These are phyloP conservation scores for Sphagnum contortum DNA, from an alignment of 225 moss, liverwort and hornwort genomes.

Conservation along the genomic window DNA sequence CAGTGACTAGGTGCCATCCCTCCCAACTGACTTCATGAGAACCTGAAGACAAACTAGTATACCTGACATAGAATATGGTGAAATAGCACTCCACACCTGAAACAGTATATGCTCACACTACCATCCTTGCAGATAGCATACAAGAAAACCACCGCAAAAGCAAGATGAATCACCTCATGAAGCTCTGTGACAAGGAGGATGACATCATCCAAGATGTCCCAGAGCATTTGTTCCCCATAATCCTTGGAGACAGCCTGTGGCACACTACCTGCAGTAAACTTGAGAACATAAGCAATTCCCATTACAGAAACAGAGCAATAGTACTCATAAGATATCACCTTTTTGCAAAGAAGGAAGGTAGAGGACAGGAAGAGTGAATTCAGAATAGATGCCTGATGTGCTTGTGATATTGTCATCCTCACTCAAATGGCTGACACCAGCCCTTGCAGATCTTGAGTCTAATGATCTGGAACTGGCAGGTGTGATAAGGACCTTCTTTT, in stretches of 20 bases:
- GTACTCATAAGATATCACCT: no score
- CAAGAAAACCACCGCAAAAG: no score
- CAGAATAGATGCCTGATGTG: conserved; percentile 26
- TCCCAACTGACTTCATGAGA: no score
- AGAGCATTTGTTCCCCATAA: conserved; percentile 54
- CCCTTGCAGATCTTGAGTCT: not conserved
- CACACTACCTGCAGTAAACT: conserved; percentile 29
- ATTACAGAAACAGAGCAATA: no score
- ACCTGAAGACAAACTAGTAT: no score
- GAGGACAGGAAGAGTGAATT: no score
- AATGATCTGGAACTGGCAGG: conserved; percentile 16
- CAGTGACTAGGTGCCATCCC: no score
- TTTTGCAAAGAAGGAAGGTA: no score
- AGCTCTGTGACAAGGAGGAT: conserved; percentile 58
- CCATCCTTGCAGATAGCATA: no score
- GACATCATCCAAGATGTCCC: conserved; percentile 71
- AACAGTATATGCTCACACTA: no score
- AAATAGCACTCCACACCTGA: no score
- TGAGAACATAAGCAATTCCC: conserved; percentile 1
- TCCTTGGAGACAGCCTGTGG: conserved; percentile 25
- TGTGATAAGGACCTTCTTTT: conserved; percentile 20
- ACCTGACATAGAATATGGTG: no score
- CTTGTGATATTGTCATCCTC: conserved; percentile 16
- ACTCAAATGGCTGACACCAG: conserved; percentile 6
- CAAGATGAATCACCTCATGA: conserved; percentile 40